Percentiles rank a stretch among this genome's conserved stretches.
Conservation (phyloP, 169 alveolate species). For the Plasmodium relictum region DNA sequence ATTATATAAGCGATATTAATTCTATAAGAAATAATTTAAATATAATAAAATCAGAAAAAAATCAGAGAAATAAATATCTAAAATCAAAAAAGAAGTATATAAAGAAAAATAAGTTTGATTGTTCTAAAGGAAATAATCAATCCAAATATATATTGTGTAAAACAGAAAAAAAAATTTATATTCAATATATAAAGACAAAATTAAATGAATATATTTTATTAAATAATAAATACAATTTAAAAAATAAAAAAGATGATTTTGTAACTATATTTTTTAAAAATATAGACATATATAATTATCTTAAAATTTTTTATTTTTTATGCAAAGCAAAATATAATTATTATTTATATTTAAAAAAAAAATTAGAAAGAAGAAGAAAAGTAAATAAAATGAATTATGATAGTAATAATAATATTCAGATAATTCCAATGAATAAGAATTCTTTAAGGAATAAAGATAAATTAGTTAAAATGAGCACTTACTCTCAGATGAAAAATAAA, state of each 20-base stretch:
- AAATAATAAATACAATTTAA: not conserved
- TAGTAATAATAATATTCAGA: not conserved
- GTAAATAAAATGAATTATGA: not conserved
- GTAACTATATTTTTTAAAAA: conserved; percentile 26
- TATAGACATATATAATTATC: conserved; percentile 9
- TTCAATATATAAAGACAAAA: too few species aligned
- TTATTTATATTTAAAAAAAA: not conserved
- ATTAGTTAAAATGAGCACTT: not conserved
- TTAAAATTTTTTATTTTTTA: conserved; percentile 27
- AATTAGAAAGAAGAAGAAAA: not conserved
- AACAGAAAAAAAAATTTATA: too few species aligned
- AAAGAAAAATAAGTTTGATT: too few species aligned
- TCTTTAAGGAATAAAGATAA: not conserved
- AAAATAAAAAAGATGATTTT: not conserved
- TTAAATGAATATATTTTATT: conserved; percentile 7
- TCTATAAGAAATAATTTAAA: too few species aligned
- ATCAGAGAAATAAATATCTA: too few species aligned
- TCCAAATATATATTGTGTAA: too few species aligned
- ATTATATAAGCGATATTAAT: too few species aligned
- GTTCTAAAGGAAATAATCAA: too few species aligned
- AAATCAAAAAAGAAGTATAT: too few species aligned
- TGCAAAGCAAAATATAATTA: conserved; percentile 35
- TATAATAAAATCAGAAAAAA: not conserved
- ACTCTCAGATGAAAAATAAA: too few species aligned
- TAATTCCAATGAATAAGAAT: too few species aligned